Conservation (phyloP, 2,329 filamentous ascomycete genomes). For the Xylariaceae sp. region DNA sequence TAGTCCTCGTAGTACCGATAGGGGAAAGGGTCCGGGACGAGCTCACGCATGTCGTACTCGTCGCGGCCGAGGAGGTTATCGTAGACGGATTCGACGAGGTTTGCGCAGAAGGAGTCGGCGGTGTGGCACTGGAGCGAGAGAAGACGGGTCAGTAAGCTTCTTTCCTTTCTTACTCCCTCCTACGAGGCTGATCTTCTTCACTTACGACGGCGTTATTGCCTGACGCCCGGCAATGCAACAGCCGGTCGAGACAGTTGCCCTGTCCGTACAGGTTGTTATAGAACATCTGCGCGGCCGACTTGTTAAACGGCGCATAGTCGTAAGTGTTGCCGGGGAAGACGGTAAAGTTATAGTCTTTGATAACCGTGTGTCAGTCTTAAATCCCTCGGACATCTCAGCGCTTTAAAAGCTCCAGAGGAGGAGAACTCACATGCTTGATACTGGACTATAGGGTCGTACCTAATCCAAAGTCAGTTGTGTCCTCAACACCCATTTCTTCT, state of each 20-base stretch:
- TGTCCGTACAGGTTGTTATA: slow-evolving; percentile 56
- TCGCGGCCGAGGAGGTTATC: slow-evolving; percentile 48
- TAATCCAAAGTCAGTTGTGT: too few relatives aligned
- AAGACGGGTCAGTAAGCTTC: too few relatives aligned
- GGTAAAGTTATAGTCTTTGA: slow-evolving; percentile 49
- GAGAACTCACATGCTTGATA: slow-evolving; percentile 40
- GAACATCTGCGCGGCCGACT: slow-evolving; percentile 42
- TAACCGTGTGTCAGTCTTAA: too few relatives aligned
- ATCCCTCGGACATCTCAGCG: background rate
- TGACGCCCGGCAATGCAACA: slow-evolving; percentile 48
- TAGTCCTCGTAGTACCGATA: slow-evolving; percentile 50
- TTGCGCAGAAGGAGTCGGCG: slow-evolving; percentile 51
- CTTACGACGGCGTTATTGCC: slow-evolving; percentile 40
- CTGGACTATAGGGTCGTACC: slow-evolving; percentile 51
- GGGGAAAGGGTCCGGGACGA: slow-evolving; percentile 52
- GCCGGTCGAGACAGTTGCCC: slow-evolving; percentile 55
- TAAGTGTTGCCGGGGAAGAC: slow-evolving; percentile 53
- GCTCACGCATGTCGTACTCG: slow-evolving; percentile 55
- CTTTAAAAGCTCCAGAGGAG: background rate
- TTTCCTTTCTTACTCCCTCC: background rate
- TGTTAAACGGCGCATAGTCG: slow-evolving; percentile 47
- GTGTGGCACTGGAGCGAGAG: slow-evolving; percentile 40
- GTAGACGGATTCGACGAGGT: slow-evolving; percentile 47
- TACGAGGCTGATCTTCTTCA: background rate
- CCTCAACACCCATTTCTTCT: too few relatives aligned